These are phyloP conservation scores for Purshia tridentata DNA, from an alignment of 306 rosid species.

Conservation along the genomic window DNA sequence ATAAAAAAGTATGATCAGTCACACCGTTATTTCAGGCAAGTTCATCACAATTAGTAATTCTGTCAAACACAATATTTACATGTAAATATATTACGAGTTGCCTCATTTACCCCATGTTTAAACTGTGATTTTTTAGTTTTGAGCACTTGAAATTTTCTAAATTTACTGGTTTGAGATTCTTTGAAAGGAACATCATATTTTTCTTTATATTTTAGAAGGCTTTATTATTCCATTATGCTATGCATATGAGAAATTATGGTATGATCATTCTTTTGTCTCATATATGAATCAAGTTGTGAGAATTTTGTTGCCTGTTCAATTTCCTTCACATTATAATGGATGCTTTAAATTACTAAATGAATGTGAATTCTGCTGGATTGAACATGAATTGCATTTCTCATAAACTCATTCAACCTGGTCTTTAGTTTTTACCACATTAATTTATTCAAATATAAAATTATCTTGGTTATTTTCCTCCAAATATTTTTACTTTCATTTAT, in stretches of 20 bases:
- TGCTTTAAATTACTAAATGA: not conserved
- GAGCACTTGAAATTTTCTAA: not conserved
- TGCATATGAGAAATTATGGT: not conserved
- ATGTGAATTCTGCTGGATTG: not conserved
- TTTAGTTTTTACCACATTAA: not conserved
- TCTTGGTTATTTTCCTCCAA: no score
- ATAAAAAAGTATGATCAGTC: slow-evolving; percentile 91
- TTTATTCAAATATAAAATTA: not conserved
- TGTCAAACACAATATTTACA: not conserved
- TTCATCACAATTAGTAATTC: slow-evolving; percentile 1
- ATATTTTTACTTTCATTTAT: not conserved
- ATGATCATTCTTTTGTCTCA: not conserved
- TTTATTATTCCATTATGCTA: not conserved
- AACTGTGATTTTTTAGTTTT: not conserved
- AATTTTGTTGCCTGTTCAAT: not conserved
- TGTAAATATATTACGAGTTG: not conserved
- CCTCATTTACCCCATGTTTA: not conserved
- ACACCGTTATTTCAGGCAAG: slow-evolving; percentile 87
- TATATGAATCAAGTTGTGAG: no score
- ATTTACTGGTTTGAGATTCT: not conserved
- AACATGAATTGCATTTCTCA: not conserved
- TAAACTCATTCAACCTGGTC: not conserved
- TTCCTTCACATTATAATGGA: not conserved
- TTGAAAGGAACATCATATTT: not conserved
- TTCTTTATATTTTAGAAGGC: not conserved